Evolutionary conservation across 352 stramenopile species (phyloP).

Genomic region (Globisporangium iwayamae): DNA sequence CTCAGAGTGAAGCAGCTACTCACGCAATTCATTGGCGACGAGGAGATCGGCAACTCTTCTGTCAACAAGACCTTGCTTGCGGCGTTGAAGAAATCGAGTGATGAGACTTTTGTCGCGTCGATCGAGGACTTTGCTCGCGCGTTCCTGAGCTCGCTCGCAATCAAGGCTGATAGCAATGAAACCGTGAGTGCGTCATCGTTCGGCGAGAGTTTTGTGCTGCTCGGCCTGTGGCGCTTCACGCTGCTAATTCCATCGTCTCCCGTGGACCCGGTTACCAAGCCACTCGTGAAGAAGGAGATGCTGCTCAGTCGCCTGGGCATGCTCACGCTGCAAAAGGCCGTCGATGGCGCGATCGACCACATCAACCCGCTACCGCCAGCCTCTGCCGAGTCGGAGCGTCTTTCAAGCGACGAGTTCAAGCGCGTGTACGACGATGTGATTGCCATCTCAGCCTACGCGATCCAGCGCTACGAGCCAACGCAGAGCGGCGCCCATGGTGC

Average conservation of each 20-base stretch:
- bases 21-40: background rate
- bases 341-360: slow-evolving; percentile 55
- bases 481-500: slow-evolving; percentile 14
- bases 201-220: slow-evolving; percentile 82
- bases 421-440: slow-evolving; percentile 18
- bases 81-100: slow-evolving; percentile 15
- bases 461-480: slow-evolving; percentile 40
- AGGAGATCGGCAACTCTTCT: background rate
- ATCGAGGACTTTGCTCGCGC: slow-evolving; percentile 14
- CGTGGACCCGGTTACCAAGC: slow-evolving; percentile 94
- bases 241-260: slow-evolving; percentile 93
- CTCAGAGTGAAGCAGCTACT: slow-evolving; percentile 19
- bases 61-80: slow-evolving; percentile 2
- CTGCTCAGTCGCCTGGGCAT: slow-evolving; percentile 86
- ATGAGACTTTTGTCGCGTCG: slow-evolving; percentile 13
- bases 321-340: slow-evolving; percentile 55
- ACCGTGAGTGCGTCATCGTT: slow-evolving; percentile 17
- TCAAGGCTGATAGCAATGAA: background rate
- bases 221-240: slow-evolving; percentile 92
- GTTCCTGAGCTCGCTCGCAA: slow-evolving; percentile 12
- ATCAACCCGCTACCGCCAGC: slow-evolving; percentile 38
- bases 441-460: slow-evolving; percentile 26
- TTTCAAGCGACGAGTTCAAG: slow-evolving; percentile 23
- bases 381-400: slow-evolving; percentile 27
- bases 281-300: slow-evolving; percentile 92